Conservation (phyloP, 1,139 yeast species). For the Geotrichum restrictum region DNA sequence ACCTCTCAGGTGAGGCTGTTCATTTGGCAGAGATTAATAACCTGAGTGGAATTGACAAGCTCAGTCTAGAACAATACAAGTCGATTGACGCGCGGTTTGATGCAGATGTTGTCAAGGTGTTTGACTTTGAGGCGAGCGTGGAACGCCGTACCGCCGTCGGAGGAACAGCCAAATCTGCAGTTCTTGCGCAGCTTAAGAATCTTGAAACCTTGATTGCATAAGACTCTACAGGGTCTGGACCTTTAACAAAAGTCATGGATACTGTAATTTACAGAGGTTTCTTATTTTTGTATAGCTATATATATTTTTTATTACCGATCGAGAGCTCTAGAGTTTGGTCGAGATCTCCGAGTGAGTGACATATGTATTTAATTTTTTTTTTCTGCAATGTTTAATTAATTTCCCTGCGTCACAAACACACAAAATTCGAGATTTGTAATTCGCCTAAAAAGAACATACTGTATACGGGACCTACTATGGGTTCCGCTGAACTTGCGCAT, state of each 20-base stretch:
- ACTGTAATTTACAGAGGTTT: no score
- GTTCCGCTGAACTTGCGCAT: no score
- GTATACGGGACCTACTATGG: no score
- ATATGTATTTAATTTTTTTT: not conserved
- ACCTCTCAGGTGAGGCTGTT: slow-evolving; percentile 96
- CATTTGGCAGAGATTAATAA: slow-evolving; percentile 76
- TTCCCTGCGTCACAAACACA: slow-evolving; percentile 6
- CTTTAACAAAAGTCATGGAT: no score
- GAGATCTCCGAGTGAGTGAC: no score
- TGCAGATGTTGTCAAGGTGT: slow-evolving; percentile 74
- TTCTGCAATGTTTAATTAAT: not conserved
- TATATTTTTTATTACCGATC: not conserved
- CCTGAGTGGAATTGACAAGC: slow-evolving; percentile 73
- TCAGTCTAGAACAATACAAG: slow-evolving; percentile 72
- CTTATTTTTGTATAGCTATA: no score
- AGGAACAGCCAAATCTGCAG: slow-evolving; percentile 94
- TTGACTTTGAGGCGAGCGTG: slow-evolving; percentile 87
- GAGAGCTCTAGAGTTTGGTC: no score
- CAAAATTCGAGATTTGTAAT: not conserved
- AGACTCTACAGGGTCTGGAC: not conserved
- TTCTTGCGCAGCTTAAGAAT: slow-evolving; percentile 59
- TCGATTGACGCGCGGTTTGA: slow-evolving; percentile 74
- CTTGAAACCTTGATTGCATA: slow-evolving; percentile 29
- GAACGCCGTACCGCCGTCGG: slow-evolving; percentile 96
- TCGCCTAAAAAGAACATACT: no score